Evolutionary conservation across 129 eudicot species (phyloP).

Genomic region (Lactuca sativa): DNA sequence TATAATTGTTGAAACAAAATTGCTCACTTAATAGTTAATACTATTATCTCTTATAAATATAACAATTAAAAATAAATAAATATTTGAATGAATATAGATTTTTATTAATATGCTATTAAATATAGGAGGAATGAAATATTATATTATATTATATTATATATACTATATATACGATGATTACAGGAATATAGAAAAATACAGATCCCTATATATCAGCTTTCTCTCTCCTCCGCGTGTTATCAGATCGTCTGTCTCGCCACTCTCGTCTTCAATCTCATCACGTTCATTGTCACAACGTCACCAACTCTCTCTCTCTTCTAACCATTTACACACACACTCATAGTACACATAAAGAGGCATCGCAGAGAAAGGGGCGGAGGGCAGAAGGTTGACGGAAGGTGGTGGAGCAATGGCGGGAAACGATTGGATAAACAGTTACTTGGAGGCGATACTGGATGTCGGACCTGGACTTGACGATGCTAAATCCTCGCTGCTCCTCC

Average conservation of each 20-base stretch:
- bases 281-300: slow-evolving; percentile 21
- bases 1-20: background rate
- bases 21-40: background rate
- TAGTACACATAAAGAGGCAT: background rate
- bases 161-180: background rate
- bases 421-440: slow-evolving; percentile 97
- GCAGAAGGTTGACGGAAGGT: background rate
- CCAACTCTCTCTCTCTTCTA: slow-evolving; percentile 10
- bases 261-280: slow-evolving; percentile 30
- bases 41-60: background rate
- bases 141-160: too few relatives aligned
- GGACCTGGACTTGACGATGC: slow-evolving; percentile 82
- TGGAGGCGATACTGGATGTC: slow-evolving; percentile 91
- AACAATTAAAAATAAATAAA: too few relatives aligned
- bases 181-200: slow-evolving; percentile 5
- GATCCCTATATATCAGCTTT: slow-evolving; percentile 33
- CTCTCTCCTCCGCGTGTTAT: slow-evolving; percentile 38
- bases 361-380: background rate
- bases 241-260: slow-evolving; percentile 36
- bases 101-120: too few relatives aligned
- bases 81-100: too few relatives aligned
- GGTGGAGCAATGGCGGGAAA: slow-evolving; percentile 75
- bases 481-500: slow-evolving; percentile 70
- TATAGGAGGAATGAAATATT: background rate
- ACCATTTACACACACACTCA: background rate